Conservation (phyloP, 768 basidiomycete genomes). For the Leccinellum albellum region DNA sequence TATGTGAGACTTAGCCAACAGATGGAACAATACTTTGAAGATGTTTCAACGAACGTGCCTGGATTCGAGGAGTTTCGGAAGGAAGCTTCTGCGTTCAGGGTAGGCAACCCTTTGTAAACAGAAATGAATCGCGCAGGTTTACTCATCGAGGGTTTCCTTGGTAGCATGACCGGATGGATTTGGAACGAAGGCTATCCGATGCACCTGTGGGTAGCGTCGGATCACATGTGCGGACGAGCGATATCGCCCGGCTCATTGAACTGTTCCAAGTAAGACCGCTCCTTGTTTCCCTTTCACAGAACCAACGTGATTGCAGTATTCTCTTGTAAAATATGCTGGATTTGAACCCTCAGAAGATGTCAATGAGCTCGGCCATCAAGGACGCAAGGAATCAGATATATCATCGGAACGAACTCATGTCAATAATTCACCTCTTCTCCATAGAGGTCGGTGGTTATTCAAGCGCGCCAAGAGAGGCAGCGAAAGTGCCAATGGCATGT, state of each 20-base stretch:
- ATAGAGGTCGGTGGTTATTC: conserved; percentile 28
- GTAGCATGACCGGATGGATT: conserved; percentile 72
- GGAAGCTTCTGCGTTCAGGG: conserved; percentile 80
- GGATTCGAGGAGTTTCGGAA: conserved; percentile 73
- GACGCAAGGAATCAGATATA: conserved; percentile 28
- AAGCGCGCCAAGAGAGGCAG: conserved; percentile 24
- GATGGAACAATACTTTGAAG: conserved; percentile 78
- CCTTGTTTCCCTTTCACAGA: background rate
- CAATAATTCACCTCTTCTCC: conserved; percentile 29
- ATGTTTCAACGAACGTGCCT: conserved; percentile 50
- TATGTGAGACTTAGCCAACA: conserved; percentile 75
- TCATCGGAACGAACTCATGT: conserved; percentile 45
- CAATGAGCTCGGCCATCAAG: conserved; percentile 18
- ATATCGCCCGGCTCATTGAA: conserved; percentile 81
- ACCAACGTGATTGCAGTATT: conserved; percentile 41
- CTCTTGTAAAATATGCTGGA: conserved; percentile 69
- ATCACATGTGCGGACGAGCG: conserved; percentile 64
- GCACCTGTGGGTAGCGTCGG: conserved; percentile 38
- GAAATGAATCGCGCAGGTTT: background rate
- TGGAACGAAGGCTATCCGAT: conserved; percentile 60
- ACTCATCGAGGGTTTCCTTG: conserved; percentile 4
- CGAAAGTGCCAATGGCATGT: conserved; percentile 30
- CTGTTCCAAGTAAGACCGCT: conserved; percentile 58
- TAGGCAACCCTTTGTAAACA: conserved; percentile 18
- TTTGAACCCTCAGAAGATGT: conserved; percentile 46